These are phyloP conservation scores for Colletotrichum simmondsii DNA, from an alignment of 2,329 filamentous ascomycete species.

Conservation along the genomic window DNA sequence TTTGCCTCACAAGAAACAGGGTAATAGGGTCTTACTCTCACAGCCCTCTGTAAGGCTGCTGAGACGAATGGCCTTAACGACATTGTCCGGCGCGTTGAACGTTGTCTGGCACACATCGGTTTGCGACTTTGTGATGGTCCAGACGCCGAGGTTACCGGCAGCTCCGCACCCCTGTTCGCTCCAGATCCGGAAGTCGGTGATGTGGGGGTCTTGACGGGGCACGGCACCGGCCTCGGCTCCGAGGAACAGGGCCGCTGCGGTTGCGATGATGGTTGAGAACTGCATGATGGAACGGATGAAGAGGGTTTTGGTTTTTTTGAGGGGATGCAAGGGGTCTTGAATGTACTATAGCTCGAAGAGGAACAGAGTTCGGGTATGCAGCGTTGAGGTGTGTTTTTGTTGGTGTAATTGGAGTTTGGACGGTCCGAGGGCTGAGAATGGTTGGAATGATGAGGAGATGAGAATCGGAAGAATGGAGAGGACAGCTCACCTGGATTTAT, in stretches of 20 bases:
- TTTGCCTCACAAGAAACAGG: neutral
- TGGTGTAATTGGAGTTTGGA: neutral
- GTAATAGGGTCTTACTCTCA: neutral
- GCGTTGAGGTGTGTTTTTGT: neutral
- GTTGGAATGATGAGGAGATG: neutral
- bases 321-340: neutral
- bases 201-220: constrained; percentile 9
- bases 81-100: neutral
- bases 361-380: neutral
- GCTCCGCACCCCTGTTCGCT: constrained; percentile 11
- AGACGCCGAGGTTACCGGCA: constrained; percentile 17
- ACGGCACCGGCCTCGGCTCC: constrained; percentile 7
- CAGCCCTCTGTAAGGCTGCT: neutral
- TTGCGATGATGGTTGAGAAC: neutral
- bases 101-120: constrained; percentile 1
- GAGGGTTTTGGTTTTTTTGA: neutral
- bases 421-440: neutral
- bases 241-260: neutral
- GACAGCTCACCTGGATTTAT: neutral
- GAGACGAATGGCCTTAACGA: constrained; percentile 8
- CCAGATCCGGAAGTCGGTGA: constrained; percentile 21
- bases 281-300: neutral
- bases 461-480: neutral
- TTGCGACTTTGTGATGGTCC: constrained; percentile 17
- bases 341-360: neutral